Evolutionary conservation across 2,329 filamentous ascomycete species (phyloP), one percentile per base, ranked within the genome.

Genomic region (Colletotrichum zoysiae): DNA sequence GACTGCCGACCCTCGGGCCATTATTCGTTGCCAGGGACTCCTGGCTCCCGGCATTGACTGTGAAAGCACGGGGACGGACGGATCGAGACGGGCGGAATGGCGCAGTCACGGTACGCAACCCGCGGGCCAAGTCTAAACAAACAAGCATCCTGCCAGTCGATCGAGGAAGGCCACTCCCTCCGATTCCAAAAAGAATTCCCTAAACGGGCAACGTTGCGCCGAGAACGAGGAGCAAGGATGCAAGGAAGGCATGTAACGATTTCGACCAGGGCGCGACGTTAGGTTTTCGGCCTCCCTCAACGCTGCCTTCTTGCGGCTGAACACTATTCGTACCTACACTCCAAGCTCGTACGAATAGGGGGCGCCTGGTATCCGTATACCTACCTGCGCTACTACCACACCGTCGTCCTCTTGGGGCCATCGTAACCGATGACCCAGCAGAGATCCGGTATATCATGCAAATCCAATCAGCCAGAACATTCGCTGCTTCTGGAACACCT

Each of bases 21-120:
- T 55, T 14, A 14, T 46, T 46, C 16, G 48, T 30, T 56, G n/a
- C 66, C 46, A 59, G 67, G 67, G 35, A 20, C 56, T 71, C 63
- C 68, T 63, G 51, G 51, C 58, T 53, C 58, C 63, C 65, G 53
- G 68, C 58, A 68, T 58, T 63, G 40, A 44, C 20, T 46, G 33
- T 53, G 50, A 63, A 65, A 51, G 38, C 59, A 63, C 26, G 55
- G 48, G 53, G 64, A 60, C 65, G 60, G 59, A 64, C 65, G 65
- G 44, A 71, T 62, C 58, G 65, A 40, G 58, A 58, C 65, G 64
- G 53, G 48, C 48, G 69, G 69, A 64, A 69, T 64, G 70, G 70
- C 70, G 70, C 53, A 72, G 59, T 65, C 56, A 12, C 38, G 38
- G 38, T 40, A 35, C 35, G 46, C 38, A 50, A 42, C 65, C 61